Evolutionary conservation across 2,329 filamentous ascomycete genomes (phyloP).

Genomic region (Xylaria sp.): DNA sequence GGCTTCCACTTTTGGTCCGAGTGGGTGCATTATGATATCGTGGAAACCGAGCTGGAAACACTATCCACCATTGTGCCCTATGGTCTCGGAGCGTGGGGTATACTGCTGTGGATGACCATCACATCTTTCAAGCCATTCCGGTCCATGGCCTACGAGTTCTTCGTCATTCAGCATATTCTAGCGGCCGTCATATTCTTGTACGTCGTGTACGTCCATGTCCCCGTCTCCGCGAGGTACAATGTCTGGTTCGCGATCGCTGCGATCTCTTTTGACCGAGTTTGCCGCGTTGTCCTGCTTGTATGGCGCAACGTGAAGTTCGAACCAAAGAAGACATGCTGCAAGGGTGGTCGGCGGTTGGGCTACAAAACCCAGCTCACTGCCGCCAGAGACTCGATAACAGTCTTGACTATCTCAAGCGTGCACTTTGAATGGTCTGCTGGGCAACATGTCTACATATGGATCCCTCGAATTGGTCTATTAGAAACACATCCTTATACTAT

Average conservation of each 20-base stretch:
- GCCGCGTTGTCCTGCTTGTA: constrained; percentile 53
- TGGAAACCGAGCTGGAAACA: constrained; percentile 62
- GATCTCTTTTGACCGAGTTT: constrained; percentile 66
- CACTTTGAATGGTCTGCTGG: constrained; percentile 65
- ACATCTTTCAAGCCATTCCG: constrained; percentile 68
- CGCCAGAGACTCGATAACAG: constrained; percentile 58
- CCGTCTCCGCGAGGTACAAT: constrained; percentile 62
- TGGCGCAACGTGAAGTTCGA: constrained; percentile 59
- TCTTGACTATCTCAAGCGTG: constrained; percentile 64
- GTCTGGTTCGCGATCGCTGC: constrained; percentile 70
- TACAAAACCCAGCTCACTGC: constrained; percentile 57
- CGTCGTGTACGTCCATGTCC: constrained; percentile 68
- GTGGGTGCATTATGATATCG: constrained; percentile 65
- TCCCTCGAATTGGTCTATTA: constrained; percentile 58
- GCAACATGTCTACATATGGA: constrained; percentile 66
- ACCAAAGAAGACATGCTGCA: constrained; percentile 49
- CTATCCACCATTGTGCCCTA: constrained; percentile 68
- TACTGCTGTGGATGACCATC: constrained; percentile 69
- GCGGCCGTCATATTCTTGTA: constrained; percentile 67
- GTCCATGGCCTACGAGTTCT: constrained; percentile 71
- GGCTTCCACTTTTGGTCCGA: constrained; percentile 72
- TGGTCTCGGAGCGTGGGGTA: constrained; percentile 69
- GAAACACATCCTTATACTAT: constrained; percentile 68
- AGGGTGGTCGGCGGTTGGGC: constrained; percentile 56
- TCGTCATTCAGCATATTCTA: constrained; percentile 70